Evolutionary conservation across 2,329 filamentous ascomycete species (phyloP), one percentile per base, ranked within the genome.

Genomic region (Fusarium albidum): DNA sequence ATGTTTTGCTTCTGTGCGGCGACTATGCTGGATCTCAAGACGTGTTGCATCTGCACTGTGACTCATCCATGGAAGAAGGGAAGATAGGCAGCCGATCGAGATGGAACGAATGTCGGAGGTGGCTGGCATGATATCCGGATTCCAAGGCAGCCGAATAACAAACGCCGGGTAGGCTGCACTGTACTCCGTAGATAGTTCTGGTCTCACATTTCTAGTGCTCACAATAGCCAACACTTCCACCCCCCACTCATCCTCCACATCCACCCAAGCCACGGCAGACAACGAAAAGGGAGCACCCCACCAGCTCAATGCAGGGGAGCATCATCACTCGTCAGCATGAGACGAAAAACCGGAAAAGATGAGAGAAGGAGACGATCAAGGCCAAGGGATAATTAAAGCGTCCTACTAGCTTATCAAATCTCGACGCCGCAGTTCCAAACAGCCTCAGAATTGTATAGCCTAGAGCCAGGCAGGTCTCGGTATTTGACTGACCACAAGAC

Each of bases 251-350:
- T n/a, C n/a, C n/a, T n/a, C n/a, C n/a, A n/a, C 42, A 47, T 59
- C 58, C 34, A 59, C 54, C 54, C 29, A 42, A 55, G 58, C 49
- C 58, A 54, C 53, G 43, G 39, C 55, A 52, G 35, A 55, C 45
- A 21, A 21, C 21, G 21, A 55, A 42, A 42, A 57, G 52, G 34
- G 41, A 59, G 55, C 18, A 40, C 46, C 46, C 56, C 57, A 60
- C 57, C 27, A 14, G 40, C 3, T 44, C 6, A 14, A 59, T 55
- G 58, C 58, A 61, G 42, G 58, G 58, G 44, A 59, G 25, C 33
- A 58, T 57, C 49, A 49, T 53, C 37, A 14, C 49, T 44, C 43
- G 42, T 40, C 43, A 29, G 38, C 21, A 14, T 13, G 13, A 28
- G 44, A 33, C 29, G 29, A 15, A 14, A 12, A n/a, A 21, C 12